Evolutionary conservation across 805 yeast genomes (phyloP).

Genomic region (Candida ascalaphidarum): DNA sequence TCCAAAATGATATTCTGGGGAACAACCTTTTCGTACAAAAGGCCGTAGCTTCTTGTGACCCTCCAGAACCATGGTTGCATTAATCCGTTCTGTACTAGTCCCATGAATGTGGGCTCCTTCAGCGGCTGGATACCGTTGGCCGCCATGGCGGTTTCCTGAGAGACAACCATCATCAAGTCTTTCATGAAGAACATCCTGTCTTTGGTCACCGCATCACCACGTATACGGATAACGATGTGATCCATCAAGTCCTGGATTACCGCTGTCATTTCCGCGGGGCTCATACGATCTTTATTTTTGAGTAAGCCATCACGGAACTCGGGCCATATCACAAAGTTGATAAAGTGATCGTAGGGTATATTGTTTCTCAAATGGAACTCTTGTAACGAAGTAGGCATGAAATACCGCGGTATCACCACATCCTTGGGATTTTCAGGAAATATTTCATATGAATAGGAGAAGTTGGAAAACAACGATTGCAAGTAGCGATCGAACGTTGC

Average conservation of each 20-base stretch:
- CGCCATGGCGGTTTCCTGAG: conserved; percentile 1
- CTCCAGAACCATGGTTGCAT: conserved; percentile 1
- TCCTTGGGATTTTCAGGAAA: background rate
- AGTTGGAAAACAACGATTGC: background rate
- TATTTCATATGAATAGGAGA: conserved; percentile 1
- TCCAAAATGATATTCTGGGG: conserved; percentile 5
- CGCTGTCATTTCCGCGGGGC: background rate
- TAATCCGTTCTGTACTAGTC: background rate
- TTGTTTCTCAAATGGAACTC: conserved; percentile 1
- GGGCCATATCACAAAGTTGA: conserved; percentile 2
- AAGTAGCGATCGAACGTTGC: background rate
- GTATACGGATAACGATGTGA: conserved; percentile 1
- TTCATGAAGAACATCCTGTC: conserved; percentile 1
- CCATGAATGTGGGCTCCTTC: conserved; percentile 1
- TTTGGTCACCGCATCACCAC: background rate
- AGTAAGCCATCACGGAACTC: conserved; percentile 1
- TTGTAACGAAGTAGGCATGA: conserved; percentile 2
- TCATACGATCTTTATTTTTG: background rate
- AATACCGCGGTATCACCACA: conserved; percentile 1
- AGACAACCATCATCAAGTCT: conserved; percentile 1
- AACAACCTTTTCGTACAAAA: background rate
- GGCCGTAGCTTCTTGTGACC: conserved; percentile 1
- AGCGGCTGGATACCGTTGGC: background rate
- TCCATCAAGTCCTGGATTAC: conserved; percentile 1
- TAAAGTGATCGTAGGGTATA: conserved; percentile 1